Conservation (phyloP, 73 alveolate genomes). For the Blepharisma stoltei region DNA sequence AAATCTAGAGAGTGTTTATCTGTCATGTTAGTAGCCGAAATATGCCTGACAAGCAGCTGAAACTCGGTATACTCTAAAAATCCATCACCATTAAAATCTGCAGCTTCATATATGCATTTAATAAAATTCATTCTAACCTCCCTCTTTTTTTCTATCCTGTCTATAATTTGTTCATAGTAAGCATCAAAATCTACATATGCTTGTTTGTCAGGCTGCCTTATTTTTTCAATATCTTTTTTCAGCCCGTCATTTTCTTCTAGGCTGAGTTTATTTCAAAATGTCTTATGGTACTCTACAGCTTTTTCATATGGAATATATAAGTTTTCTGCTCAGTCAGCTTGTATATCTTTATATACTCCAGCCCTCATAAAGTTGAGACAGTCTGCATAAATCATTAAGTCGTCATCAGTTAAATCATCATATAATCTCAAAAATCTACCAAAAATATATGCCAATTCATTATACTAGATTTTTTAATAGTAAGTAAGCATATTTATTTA, state of each 20-base stretch:
- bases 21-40: neutral
- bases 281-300: neutral
- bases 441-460: too few species aligned
- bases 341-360: neutral
- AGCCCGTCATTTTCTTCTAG: neutral
- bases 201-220: slow-evolving; percentile 1
- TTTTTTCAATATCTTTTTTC: neutral
- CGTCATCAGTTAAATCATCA: neutral
- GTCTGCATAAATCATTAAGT: neutral
- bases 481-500: too few species aligned
- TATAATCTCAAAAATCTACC: slow-evolving; percentile 6
- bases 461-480: too few species aligned
- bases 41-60: neutral
- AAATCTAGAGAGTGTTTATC: neutral
- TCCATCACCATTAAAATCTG: slow-evolving; percentile 13
- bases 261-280: neutral
- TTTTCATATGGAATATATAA: neutral
- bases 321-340: neutral
- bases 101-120: slow-evolving; percentile 9
- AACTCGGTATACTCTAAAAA: neutral
- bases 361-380: neutral
- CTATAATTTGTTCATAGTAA: neutral
- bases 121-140: neutral
- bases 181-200: neutral
- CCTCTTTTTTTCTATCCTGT: neutral